phyloP scores from a whole-genome alignment of 805 yeast species.

The Candida ulmi region DNA sequence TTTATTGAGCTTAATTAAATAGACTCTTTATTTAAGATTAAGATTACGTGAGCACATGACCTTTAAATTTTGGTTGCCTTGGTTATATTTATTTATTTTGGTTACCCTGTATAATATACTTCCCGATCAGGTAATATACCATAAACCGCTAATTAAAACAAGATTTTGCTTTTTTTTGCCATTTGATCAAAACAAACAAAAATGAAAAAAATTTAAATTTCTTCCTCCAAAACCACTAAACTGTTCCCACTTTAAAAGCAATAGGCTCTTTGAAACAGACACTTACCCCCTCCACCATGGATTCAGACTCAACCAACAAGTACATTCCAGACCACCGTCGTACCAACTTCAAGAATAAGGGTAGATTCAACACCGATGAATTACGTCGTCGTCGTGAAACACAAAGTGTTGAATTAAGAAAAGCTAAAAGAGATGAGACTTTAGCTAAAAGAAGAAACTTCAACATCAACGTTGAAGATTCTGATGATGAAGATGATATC shows the following conservation, averaged over 20 bases:
- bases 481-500: constrained; percentile 38
- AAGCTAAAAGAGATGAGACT: constrained; percentile 93
- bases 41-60: too few relatives aligned
- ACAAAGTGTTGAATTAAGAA: constrained; percentile 93
- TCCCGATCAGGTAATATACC: too few relatives aligned
- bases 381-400: constrained; percentile 96
- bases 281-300: constrained; percentile 50
- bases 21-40: too few relatives aligned
- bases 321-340: constrained; percentile 97
- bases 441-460: constrained; percentile 90
- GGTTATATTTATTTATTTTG: constrained; percentile 12
- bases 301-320: constrained; percentile 68
- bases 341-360: constrained; percentile 91
- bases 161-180: too few relatives aligned
- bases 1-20: too few relatives aligned
- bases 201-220: constrained; percentile 1
- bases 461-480: constrained; percentile 43
- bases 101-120: constrained; percentile 35
- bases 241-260: too few relatives aligned
- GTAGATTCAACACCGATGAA: constrained; percentile 91
- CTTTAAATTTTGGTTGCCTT: constrained; percentile 1
- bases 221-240: not conserved
- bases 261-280: too few relatives aligned
- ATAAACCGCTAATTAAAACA: too few relatives aligned
- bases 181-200: not conserved